Conservation (phyloP, 2,329 filamentous ascomycete genomes). For the Aspergillus sp. region DNA sequence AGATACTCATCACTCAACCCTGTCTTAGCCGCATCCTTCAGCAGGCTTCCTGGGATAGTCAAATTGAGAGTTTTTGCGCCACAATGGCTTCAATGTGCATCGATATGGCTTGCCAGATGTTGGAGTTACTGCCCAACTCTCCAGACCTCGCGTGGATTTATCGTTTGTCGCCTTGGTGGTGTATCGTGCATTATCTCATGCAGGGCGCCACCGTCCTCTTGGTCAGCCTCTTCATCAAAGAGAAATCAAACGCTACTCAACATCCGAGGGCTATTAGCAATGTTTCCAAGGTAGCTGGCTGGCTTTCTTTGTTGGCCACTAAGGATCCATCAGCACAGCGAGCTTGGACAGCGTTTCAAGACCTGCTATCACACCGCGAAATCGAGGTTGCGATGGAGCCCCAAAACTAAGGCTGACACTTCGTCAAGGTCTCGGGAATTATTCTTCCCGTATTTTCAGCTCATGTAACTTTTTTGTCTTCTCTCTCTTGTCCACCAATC, state of each 20-base stretch:
- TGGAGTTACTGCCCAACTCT: conserved; percentile 37
- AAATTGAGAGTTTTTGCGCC: conserved; percentile 31
- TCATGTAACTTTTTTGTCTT: neutral
- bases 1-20: conserved; percentile 44
- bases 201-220: conserved; percentile 33
- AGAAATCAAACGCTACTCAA: neutral
- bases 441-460: neutral
- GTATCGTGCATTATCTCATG: conserved; percentile 42
- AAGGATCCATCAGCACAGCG: conserved; percentile 9
- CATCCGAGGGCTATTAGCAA: neutral
- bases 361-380: conserved; percentile 4
- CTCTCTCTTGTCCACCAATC: neutral
- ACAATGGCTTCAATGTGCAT: conserved; percentile 38
- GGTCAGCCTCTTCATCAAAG: conserved; percentile 5
- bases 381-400: neutral
- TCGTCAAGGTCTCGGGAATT: neutral
- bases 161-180: conserved; percentile 41
- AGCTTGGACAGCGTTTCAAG: conserved; percentile 6
- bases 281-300: conserved; percentile 6
- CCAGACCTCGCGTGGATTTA: conserved; percentile 33
- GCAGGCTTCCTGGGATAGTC: conserved; percentile 25
- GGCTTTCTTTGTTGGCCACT: conserved; percentile 4
- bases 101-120: conserved; percentile 34
- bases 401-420: conserved; percentile 1
- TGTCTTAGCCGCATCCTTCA: conserved; percentile 41